These are phyloP conservation scores for Bisporella sp. DNA, from an alignment of 2,329 filamentous ascomycete species.

Conservation along the genomic window DNA sequence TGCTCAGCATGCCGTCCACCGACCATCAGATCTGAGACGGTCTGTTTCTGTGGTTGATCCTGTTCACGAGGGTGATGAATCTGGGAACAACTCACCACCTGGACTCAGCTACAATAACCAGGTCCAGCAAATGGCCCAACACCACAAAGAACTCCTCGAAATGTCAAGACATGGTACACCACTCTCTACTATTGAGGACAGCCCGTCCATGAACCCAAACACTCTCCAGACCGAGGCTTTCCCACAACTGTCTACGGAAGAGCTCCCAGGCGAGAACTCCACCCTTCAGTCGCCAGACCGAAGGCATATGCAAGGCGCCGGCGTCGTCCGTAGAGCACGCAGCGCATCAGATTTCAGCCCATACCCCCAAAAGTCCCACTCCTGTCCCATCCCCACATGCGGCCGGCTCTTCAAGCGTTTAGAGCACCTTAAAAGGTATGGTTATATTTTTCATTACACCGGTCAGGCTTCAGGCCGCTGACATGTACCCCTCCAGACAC, in stretches of 20 bases:
- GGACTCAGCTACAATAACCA: constrained; percentile 68
- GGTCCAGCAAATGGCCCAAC: constrained; percentile 55
- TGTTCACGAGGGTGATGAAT: constrained; percentile 72
- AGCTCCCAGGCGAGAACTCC: constrained; percentile 51
- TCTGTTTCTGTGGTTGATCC: constrained; percentile 84
- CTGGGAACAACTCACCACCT: constrained; percentile 70
- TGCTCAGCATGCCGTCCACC: constrained; percentile 53
- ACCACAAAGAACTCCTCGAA: constrained; percentile 74
- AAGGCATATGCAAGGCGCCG: constrained; percentile 65
- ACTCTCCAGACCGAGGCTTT: constrained; percentile 60
- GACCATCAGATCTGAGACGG: constrained; percentile 82
- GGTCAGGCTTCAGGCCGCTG: constrained; percentile 37
- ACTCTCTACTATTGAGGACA: constrained; percentile 75
- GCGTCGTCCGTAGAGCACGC: constrained; percentile 79
- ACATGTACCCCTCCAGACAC: constrained; percentile 61
- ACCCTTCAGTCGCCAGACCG: constrained; percentile 53
- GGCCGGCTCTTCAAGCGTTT: constrained; percentile 97
- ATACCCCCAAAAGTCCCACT: constrained; percentile 96
- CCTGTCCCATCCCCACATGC: constrained; percentile 97
- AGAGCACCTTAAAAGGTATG: constrained; percentile 98
- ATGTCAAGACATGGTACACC: constrained; percentile 90
- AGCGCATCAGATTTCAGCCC: constrained; percentile 94
- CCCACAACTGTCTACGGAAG: constrained; percentile 54
- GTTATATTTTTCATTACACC: constrained; percentile 24
- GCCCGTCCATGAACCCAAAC: constrained; percentile 65